Conservation (phyloP, 2,329 filamentous ascomycete species). For the Fusarium acutatum region DNA sequence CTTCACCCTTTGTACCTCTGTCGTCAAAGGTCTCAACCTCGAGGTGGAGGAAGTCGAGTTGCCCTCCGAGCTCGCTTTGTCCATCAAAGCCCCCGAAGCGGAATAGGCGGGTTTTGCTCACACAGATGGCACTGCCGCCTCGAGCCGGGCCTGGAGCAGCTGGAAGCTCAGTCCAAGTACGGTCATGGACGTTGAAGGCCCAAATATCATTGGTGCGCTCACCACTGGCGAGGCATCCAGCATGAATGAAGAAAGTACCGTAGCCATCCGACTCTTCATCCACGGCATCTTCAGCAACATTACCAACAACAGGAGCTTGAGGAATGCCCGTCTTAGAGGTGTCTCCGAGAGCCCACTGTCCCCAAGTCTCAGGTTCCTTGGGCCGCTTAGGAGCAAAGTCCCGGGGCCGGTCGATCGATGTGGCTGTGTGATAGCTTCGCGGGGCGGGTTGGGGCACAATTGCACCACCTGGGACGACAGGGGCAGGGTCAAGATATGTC, state of each 20-base stretch:
- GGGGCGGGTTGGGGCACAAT: conserved; percentile 62
- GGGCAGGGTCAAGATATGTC: conserved; percentile 69
- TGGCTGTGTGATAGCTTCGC: conserved; percentile 75
- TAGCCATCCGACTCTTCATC: conserved; percentile 70
- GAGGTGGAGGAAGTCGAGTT: conserved; percentile 72
- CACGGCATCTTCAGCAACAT: conserved; percentile 64
- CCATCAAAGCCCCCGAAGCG: conserved; percentile 86
- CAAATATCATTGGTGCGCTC: conserved; percentile 74
- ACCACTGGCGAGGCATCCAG: conserved; percentile 73
- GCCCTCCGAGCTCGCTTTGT: conserved; percentile 72
- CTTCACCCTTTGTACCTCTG: conserved; percentile 56
- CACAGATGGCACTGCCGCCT: conserved; percentile 73
- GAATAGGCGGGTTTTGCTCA: conserved; percentile 72
- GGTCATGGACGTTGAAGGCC: conserved; percentile 74
- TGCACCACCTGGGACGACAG: conserved; percentile 51
- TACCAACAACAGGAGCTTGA: conserved; percentile 67
- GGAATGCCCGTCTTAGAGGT: conserved; percentile 63
- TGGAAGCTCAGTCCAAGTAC: conserved; percentile 73
- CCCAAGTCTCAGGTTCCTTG: conserved; percentile 57
- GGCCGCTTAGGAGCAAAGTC: conserved; percentile 53
- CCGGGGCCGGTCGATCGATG: conserved; percentile 65
- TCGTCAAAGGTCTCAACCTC: conserved; percentile 65
- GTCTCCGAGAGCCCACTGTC: conserved; percentile 65
- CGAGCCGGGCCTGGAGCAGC: conserved; percentile 72
- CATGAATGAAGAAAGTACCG: conserved; percentile 78